Percentiles rank a stretch among this genome's conserved stretches.
Evolutionary conservation across 331 rosid species (phyloP).

Genomic region (Arachis monticola): DNA sequence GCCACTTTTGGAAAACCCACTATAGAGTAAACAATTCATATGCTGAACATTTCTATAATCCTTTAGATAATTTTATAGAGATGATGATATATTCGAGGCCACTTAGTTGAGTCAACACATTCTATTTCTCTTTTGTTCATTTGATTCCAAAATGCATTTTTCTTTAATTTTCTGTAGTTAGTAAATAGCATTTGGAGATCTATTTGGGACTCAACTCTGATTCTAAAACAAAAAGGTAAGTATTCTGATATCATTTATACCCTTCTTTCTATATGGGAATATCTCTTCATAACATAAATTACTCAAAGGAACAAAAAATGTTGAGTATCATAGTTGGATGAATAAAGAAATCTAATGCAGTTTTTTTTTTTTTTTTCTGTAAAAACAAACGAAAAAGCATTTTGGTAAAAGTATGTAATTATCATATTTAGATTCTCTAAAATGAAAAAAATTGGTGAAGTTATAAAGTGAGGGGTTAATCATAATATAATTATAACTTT

Average conservation of each 20-base stretch:
- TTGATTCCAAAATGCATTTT: conserved; percentile 31
- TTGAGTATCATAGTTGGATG: no score
- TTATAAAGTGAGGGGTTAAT: no score
- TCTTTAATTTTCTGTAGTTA: conserved; percentile 10
- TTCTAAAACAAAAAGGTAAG: conserved; percentile 34
- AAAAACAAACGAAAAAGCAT: no score
- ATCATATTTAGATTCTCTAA: no score
- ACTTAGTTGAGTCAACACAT: conserved; percentile 39
- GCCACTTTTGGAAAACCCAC: conserved; percentile 35
- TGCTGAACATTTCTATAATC: conserved; percentile 36
- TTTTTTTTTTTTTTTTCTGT: neutral
- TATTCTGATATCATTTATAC: conserved; percentile 28
- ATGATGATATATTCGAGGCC: conserved; percentile 31
- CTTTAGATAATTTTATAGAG: conserved; percentile 6
- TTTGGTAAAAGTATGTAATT: no score
- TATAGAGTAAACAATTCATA: conserved; percentile 43
- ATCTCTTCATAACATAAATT: conserved; percentile 1
- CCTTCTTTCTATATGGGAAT: conserved; percentile 28
- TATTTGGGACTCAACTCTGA: conserved; percentile 2
- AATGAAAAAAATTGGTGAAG: no score
- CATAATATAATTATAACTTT: no score
- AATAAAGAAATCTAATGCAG: no score
- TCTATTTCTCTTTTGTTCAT: conserved; percentile 25
- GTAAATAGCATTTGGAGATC: conserved; percentile 27
- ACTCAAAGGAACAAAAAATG: no score